Base-by-base conservation (phyloP, 2,329 filamentous ascomycete genomes). In the Fusarium longipes region DNA sequence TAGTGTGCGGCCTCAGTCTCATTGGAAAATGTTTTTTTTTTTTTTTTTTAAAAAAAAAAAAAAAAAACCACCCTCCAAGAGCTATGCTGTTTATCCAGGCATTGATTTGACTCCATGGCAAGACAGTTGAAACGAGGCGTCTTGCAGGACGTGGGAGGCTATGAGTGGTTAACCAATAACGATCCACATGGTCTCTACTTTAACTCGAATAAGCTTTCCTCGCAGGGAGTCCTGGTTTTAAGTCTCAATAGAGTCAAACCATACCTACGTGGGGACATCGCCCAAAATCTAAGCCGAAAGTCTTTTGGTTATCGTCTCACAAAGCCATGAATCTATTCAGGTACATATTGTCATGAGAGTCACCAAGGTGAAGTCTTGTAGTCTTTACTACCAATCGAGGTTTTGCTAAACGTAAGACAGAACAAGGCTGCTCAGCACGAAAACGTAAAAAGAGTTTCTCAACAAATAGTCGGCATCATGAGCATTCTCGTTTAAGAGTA, bases 81-180 rank as follows among this genome's bases (percentile, higher is more conserved):
- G 5, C 17, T 9, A 10, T 40, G 24, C 20, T 42, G 30, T 38
- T 60, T 51, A 43, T 25, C 25, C 20, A n/a, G n/a, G n/a, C n/a
- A n/a, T n/a, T n/a, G n/a, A n/a, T n/a, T n/a, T n/a, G n/a, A n/a
- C n/a, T n/a, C n/a, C n/a, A n/a, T n/a, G n/a, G n/a, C 8, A 8
- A 53, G 27, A 47, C 17, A 24, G 38, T 60, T 53, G 36, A 61
- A 60, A 53, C 57, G 61, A 61, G 56, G 55, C 40, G 24, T 57
- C 45, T 30, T 61, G 38, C 45, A 53, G 38, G 53, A 29, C 22
- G 25, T 15, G 22, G 39, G 25, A 39, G 38, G 32, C 56, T 54
- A 30, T 38, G 29, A 40, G 18, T 11, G 27, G 18, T 29, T 18
- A 18, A 14, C 57, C 57, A 61, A 60, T 60, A 15, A 53, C 15